Percentiles rank a stretch among this genome's conserved stretches.
phyloP scores from a whole-genome alignment of 495 filamentous ascomycete species.

The Penicillium paradoxum region DNA sequence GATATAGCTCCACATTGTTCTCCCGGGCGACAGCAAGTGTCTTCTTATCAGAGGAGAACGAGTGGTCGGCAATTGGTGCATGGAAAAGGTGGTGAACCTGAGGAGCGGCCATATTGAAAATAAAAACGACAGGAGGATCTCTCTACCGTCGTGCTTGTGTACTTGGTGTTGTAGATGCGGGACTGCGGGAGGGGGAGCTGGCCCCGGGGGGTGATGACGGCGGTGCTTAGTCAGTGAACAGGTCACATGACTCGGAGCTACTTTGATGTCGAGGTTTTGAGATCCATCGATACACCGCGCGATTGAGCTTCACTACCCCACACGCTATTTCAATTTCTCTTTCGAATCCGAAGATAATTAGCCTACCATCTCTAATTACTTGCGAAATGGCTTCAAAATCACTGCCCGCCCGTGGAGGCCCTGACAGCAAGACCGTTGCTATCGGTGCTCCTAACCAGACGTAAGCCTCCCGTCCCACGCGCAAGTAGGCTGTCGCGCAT shows the following conservation, averaged over 20 bases:
- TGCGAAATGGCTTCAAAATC: constrained; percentile 38
- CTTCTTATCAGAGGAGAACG: constrained; percentile 86
- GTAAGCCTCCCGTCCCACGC: constrained; percentile 41
- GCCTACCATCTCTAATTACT: neutral
- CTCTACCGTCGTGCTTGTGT: constrained; percentile 79
- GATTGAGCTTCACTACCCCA: constrained; percentile 10
- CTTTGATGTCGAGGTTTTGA: constrained; percentile 12
- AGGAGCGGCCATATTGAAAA: constrained; percentile 64
- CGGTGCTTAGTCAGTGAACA: constrained; percentile 17
- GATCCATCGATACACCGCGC: constrained; percentile 1
- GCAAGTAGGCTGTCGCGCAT: constrained; percentile 8
- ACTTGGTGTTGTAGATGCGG: neutral
- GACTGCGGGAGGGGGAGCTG: constrained; percentile 11
- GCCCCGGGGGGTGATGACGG: constrained; percentile 21
- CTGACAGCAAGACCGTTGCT: constrained; percentile 29
- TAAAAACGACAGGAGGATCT: constrained; percentile 89
- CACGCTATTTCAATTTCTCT: neutral
- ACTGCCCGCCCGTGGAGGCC: constrained; percentile 32
- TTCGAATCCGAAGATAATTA: neutral
- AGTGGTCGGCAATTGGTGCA: constrained; percentile 93
- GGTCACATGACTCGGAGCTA: constrained; percentile 23
- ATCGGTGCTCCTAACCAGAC: constrained; percentile 63
- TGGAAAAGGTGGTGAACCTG: constrained; percentile 98
- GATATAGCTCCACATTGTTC: constrained; percentile 86
- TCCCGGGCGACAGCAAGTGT: constrained; percentile 90